phyloP scores from a whole-genome alignment of 1,139 yeast species.

The Diutina rugosa region DNA sequence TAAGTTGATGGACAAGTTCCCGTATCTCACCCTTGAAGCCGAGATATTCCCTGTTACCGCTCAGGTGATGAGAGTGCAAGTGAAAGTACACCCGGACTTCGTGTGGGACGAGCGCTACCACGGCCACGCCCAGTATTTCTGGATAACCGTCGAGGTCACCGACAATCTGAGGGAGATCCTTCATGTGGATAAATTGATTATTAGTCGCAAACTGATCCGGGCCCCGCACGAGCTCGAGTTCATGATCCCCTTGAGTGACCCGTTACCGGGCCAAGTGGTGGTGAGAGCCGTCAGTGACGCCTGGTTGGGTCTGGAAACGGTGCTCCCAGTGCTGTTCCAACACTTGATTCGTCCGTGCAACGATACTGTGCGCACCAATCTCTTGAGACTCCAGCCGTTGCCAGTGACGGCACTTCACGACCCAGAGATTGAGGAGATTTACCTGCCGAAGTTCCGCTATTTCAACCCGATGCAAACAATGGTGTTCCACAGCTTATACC shows the following conservation, averaged over 20 bases:
- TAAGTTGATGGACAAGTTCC: slow-evolving; percentile 57
- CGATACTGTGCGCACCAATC: slow-evolving; percentile 73
- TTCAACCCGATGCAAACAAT: slow-evolving; percentile 99
- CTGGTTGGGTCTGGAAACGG: slow-evolving; percentile 82
- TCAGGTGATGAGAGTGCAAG: slow-evolving; percentile 74
- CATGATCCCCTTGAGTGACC: slow-evolving; percentile 84
- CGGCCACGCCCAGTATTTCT: slow-evolving; percentile 76
- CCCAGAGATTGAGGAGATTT: slow-evolving; percentile 53
- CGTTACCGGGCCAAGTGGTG: slow-evolving; percentile 77
- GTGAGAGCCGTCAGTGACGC: slow-evolving; percentile 69
- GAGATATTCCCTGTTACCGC: slow-evolving; percentile 87
- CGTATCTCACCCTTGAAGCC: slow-evolving; percentile 57
- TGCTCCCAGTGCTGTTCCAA: slow-evolving; percentile 74
- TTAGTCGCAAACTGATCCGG: slow-evolving; percentile 45
- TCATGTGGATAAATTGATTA: slow-evolving; percentile 71
- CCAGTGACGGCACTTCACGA: slow-evolving; percentile 75
- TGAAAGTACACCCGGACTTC: slow-evolving; percentile 62
- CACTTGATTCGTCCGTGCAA: slow-evolving; percentile 82
- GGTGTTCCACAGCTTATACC: slow-evolving; percentile 84
- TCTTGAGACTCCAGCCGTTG: slow-evolving; percentile 71
- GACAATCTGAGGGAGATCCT: slow-evolving; percentile 51
- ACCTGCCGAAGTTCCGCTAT: slow-evolving; percentile 54
- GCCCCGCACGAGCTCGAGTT: slow-evolving; percentile 69
- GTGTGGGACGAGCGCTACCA: slow-evolving; percentile 75
- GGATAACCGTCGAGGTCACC: slow-evolving; percentile 88